Base-by-base conservation (phyloP, 2,329 filamentous ascomycete species). In the Paraphaeosphaeria sporulosa region DNA sequence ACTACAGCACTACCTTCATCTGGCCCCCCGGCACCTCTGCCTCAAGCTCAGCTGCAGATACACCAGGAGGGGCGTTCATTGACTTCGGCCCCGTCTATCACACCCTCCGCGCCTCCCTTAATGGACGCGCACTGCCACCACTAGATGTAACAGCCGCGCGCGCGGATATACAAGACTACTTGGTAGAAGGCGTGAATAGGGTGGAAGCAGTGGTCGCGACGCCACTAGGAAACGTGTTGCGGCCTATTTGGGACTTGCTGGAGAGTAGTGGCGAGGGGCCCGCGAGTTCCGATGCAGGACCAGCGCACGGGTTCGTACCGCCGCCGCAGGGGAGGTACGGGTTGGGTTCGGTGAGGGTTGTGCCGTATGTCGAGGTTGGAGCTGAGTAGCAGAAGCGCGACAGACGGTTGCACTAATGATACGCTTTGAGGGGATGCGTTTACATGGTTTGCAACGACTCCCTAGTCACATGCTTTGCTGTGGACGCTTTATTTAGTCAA, bases 1-100 rank as follows among this genome's bases (percentile, higher is more conserved):
- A 69, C 64, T 78, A 79, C 68, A 63, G 61, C 53, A 72, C 76
- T 23, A 68, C 69, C 9, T 78, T 78, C 64, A 38, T 49, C 23
- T 73, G 67, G 67, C 70, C 73, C 9, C 51, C 61, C 4, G 9
- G 6, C 25, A 27, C 25, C 25, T 6, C 25, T 3, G 25, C 25
- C 25, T 27, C 25, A 6, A 6, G 3, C 25, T 3, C 27, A 17
- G n/a, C 34, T 21, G 30, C 25, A 30, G 25, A 1, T 23, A 57
- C 59, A 12, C 13, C 19, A 5, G 25, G 36, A 19, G 59, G 62
- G n/a, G 75, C 74, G 0, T 49, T 72, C 19, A 62, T 78, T 9
- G 57, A 66, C 23, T 61, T 78, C 7, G 70, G 71, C 10, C 58
- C 65, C 4, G 61, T 78, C 12, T 55, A 67, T 13, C 70, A 77